A percentile compares a stretch with the other conserved stretches of the same genome.
phyloP scores from a whole-genome alignment of 1,139 yeast genomes.

The Suhomyces coccinellae region DNA sequence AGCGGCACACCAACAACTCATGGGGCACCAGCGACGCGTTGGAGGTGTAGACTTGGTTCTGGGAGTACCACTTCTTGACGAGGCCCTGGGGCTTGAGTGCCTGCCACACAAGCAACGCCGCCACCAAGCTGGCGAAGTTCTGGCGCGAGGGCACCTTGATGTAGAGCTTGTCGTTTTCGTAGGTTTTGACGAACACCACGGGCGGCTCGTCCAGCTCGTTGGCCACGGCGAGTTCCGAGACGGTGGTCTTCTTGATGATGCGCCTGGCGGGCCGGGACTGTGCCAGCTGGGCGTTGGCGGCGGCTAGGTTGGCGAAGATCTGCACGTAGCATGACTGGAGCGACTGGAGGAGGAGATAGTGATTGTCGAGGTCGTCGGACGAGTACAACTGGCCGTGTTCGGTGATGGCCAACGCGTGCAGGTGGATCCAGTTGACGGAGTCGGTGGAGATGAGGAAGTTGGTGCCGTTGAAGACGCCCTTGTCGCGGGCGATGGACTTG shows the following conservation, averaged over 20 bases:
- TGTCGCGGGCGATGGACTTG: conserved; percentile 33
- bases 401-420: conserved; percentile 34
- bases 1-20: conserved; percentile 60
- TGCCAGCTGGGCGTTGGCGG: conserved; percentile 13
- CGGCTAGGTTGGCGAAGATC: conserved; percentile 30
- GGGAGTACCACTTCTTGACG: conserved; percentile 55
- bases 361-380: conserved; percentile 35
- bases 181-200: conserved; percentile 47
- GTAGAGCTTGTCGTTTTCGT: conserved; percentile 48
- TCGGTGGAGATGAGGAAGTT: conserved; percentile 42
- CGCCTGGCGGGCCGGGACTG: conserved; percentile 13
- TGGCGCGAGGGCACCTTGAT: conserved; percentile 44
- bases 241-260: conserved; percentile 10
- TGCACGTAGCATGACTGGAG: conserved; percentile 47
- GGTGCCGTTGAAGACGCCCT: conserved; percentile 39
- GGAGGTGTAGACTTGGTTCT: conserved; percentile 36
- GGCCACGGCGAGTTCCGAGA: background rate
- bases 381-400: conserved; percentile 40
- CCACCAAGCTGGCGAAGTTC: conserved; percentile 51
- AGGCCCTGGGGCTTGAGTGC: conserved; percentile 57
- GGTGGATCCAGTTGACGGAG: conserved; percentile 39
- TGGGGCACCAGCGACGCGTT: conserved; percentile 31
- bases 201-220: conserved; percentile 36
- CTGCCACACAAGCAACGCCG: conserved; percentile 64
- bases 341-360: conserved; percentile 35